These are phyloP conservation scores for Pseudogymnoascus verrucosus DNA, from an alignment of 2,329 filamentous ascomycete genomes.

Conservation along the genomic window DNA sequence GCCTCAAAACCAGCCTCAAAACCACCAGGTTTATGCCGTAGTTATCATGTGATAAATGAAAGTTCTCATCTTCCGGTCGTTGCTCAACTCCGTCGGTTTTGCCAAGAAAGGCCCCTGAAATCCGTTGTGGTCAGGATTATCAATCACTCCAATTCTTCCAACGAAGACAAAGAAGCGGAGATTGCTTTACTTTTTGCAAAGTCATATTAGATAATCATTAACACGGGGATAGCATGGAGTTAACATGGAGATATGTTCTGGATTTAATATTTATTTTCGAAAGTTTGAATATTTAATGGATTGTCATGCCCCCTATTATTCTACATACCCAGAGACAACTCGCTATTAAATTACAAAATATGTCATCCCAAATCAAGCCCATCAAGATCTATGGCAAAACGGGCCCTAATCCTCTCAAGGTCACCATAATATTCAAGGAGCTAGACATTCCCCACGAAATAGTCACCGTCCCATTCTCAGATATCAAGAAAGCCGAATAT, in stretches of 20 bases:
- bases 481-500: slow-evolving; percentile 30
- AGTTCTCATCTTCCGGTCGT: background rate
- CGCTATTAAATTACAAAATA: background rate
- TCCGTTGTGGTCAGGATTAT: background rate
- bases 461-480: too few species aligned
- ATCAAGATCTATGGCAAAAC: background rate
- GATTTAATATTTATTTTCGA: background rate
- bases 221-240: background rate
- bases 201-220: background rate
- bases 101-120: background rate
- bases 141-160: background rate
- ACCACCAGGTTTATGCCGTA: background rate
- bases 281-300: background rate
- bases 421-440: too few species aligned
- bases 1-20: background rate
- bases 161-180: background rate
- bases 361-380: background rate
- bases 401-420: background rate
- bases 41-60: background rate
- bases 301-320: too few species aligned
- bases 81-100: background rate
- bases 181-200: background rate
- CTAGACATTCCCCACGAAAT: too few species aligned
- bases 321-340: background rate
- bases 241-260: background rate